Evolutionary conservation across 2,329 filamentous ascomycete species (phyloP).

Genomic region (Raffaelea albimanens): DNA sequence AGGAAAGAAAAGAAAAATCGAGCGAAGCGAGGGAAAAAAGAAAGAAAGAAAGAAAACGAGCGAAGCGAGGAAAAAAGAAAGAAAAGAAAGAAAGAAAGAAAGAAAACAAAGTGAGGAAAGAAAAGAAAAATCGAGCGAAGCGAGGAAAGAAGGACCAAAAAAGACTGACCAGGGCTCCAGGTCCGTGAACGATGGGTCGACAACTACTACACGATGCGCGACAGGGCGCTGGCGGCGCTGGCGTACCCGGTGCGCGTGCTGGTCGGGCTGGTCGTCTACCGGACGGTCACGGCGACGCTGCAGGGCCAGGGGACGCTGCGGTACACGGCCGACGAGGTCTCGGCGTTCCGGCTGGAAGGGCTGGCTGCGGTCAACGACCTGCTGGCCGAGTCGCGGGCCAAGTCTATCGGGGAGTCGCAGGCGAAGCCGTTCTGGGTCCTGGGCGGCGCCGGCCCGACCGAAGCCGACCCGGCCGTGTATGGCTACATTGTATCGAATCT

Average conservation of each 20-base stretch:
- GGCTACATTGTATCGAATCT: constrained; percentile 46
- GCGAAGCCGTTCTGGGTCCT: constrained; percentile 45
- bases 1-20: not conserved
- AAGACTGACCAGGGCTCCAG: not conserved
- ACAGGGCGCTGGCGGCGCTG: constrained; percentile 34
- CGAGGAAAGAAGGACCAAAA: not conserved
- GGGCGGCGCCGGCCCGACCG: constrained; percentile 41
- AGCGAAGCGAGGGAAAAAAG: too few relatives aligned
- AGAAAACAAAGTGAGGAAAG: too few relatives aligned
- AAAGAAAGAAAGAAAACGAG: not conserved
- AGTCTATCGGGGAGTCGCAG: not conserved
- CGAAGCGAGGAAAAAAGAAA: not conserved
- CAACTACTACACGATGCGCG: constrained; percentile 51
- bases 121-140: too few relatives aligned
- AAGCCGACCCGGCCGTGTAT: constrained; percentile 48
- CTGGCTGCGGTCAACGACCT: constrained; percentile 43
- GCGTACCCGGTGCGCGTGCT: constrained; percentile 42
- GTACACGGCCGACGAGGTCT: constrained; percentile 39
- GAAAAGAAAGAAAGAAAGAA: not conserved
- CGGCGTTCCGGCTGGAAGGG: constrained; percentile 33
- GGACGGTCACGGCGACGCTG: constrained; percentile 31
- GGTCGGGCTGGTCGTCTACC: constrained; percentile 40
- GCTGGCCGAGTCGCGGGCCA: constrained; percentile 26
- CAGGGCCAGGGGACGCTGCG: constrained; percentile 47
- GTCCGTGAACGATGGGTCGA: constrained; percentile 16